Percentiles rank a stretch among this genome's conserved stretches.
Evolutionary conservation across 192 early-diverging fungal species (phyloP).

Genomic region (Haplosporangium gracile): DNA sequence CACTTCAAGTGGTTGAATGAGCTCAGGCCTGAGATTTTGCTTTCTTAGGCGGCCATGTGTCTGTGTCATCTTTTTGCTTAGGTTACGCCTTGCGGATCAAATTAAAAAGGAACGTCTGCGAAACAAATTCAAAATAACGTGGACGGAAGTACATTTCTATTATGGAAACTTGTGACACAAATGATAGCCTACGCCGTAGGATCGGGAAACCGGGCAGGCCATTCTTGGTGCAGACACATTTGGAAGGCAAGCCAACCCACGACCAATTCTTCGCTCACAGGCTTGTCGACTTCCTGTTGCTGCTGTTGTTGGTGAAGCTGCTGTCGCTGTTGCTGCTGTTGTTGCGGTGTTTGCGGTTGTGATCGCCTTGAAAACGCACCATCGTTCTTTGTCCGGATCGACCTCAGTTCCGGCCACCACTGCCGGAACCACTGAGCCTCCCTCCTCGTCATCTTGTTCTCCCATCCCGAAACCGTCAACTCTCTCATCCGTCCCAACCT

Average conservation of each 20-base stretch:
- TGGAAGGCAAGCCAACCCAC: constrained; percentile 35
- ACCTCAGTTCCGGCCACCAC: constrained; percentile 18
- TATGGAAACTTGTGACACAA: neutral
- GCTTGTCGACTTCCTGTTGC: neutral
- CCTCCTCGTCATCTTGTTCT: constrained; percentile 27
- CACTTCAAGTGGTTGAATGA: neutral
- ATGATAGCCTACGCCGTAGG: neutral
- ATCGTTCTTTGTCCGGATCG: neutral
- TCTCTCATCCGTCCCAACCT: constrained; percentile 9
- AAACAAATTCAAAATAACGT: too few relatives aligned
- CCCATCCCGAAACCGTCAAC: constrained; percentile 29
- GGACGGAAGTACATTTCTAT: too few relatives aligned
- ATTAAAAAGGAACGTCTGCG: too few relatives aligned
- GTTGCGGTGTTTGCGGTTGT: neutral
- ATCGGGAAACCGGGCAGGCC: constrained; percentile 30
- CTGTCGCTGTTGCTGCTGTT: neutral
- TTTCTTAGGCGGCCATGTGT: neutral
- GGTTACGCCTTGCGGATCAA: too few relatives aligned
- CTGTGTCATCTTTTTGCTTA: too few relatives aligned
- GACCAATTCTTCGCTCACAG: constrained; percentile 4
- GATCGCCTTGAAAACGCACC: neutral
- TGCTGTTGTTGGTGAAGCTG: neutral
- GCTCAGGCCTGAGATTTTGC: neutral
- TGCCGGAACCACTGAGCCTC: constrained; percentile 27
- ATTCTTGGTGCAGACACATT: constrained; percentile 35